Evolutionary conservation across 1,284 basidiomycete species (phyloP), one percentile per base, ranked within the genome.

Genomic region (Sphagnurus paluster): DNA sequence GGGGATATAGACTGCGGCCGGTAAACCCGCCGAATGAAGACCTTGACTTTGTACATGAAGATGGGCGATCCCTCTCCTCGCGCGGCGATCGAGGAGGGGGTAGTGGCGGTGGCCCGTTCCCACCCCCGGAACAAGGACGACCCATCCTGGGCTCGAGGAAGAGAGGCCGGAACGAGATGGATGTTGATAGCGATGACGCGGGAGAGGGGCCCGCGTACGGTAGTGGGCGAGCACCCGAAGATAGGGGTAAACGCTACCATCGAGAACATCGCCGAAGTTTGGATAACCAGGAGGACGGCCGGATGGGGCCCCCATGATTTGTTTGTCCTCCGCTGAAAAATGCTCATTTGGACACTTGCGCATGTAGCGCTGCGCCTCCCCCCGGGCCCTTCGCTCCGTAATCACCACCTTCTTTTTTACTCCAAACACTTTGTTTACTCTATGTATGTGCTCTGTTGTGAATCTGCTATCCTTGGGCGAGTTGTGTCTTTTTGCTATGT

Each of bases 241-340:
- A 77, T 57, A 77, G 79, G 70, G 71, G 74, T 41, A 82, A 81
- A 70, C 72, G 82, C 48, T 71, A 76, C 59, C 78, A 78, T 64
- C 71, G 77, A 56, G 69, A 72, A 55, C 64, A 67, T 54, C 60
- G 57, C 48, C 67, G 69, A 58, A 65, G 65, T 53, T 50, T 69
- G 51, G 69, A 75, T 56, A 66, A 67, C 49, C 67, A 66, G 48
- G 69, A 74, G 57, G 73, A 73, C 53, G 68, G 64, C 53, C 63
- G 71, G 49, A 74, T 72, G 65, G 74, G 62, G 10, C 59, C 60
- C 44, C 59, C 59, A 48, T 65, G 55, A 50, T 48, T 40, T 32
- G 26, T 41, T n/a, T n/a, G n/a, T n/a, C n/a, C n/a, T n/a, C n/a
- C n/a, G n/a, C n/a, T 36, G 21, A 59, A 52, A 39, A 42, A 39